These are phyloP conservation scores for Glycyrrhiza uralensis DNA, from an alignment of 306 rosid species.

Conservation along the genomic window DNA sequence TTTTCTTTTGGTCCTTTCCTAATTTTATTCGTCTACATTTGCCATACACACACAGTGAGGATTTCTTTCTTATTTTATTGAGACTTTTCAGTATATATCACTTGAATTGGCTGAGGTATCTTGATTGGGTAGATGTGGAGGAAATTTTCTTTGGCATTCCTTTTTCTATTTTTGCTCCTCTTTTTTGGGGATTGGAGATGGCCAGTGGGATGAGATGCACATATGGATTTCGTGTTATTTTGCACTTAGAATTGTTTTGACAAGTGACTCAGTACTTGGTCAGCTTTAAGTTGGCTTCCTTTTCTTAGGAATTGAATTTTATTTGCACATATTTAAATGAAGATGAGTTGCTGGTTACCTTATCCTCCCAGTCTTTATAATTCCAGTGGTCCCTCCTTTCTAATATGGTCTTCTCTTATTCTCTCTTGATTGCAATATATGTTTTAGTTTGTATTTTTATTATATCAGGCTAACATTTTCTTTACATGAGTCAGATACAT, in stretches of 20 bases:
- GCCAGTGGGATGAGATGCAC: slow-evolving; percentile 6
- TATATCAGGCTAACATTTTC: slow-evolving; percentile 59
- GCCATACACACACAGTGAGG: slow-evolving; percentile 41
- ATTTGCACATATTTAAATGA: not conserved
- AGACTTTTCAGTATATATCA: slow-evolving; percentile 36
- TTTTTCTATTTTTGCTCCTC: not conserved
- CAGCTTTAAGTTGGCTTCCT: slow-evolving; percentile 13
- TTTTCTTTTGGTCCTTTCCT: slow-evolving; percentile 56
- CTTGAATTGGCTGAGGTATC: slow-evolving; percentile 28
- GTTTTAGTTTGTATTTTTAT: slow-evolving; percentile 24
- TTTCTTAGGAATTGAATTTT: not conserved
- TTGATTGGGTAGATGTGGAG: not conserved
- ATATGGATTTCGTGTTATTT: not conserved
- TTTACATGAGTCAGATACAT: slow-evolving; percentile 68
- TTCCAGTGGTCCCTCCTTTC: slow-evolving; percentile 21
- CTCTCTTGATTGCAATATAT: slow-evolving; percentile 23
- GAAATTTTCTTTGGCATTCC: not conserved
- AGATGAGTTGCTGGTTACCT: not conserved
- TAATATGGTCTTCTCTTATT: slow-evolving; percentile 16
- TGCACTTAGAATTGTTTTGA: slow-evolving; percentile 3
- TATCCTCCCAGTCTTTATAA: not conserved
- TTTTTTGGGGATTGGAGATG: not conserved
- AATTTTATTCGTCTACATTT: slow-evolving; percentile 57
- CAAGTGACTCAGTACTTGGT: not conserved
- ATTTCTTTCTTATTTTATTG: slow-evolving; percentile 44